Conservation (phyloP, 1,284 basidiomycete species). For the Microstroma glucosiphilum region DNA sequence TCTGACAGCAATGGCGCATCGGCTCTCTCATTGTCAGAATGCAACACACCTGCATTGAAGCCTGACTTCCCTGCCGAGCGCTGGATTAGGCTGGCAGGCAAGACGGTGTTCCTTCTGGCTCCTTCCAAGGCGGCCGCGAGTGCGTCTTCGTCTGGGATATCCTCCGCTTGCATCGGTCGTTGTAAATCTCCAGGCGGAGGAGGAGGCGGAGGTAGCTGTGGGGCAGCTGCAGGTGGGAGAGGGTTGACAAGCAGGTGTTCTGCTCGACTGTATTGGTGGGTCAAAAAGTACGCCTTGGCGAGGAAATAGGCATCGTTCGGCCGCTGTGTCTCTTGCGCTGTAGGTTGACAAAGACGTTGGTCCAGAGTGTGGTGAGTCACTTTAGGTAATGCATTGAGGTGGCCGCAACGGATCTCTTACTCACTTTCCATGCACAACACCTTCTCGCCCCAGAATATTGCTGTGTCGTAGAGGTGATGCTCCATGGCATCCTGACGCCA, state of each 20-base stretch:
- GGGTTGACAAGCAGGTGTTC: conserved; percentile 82
- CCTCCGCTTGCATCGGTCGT: neutral
- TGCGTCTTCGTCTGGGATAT: neutral
- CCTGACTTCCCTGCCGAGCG: neutral
- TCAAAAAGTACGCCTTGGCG: conserved; percentile 92
- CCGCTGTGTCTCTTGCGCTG: neutral
- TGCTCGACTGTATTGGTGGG: conserved; percentile 86
- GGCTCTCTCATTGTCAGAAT: neutral
- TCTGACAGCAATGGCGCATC: neutral
- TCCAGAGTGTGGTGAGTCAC: neutral
- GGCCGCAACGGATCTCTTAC: conserved; percentile 48
- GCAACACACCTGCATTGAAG: neutral
- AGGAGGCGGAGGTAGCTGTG: conserved; percentile 14
- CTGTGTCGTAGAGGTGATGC: conserved; percentile 95
- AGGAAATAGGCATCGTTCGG: conserved; percentile 87
- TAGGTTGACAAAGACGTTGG: neutral
- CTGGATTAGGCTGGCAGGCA: neutral
- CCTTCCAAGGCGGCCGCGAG: neutral
- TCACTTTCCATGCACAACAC: conserved; percentile 85
- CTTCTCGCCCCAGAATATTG: conserved; percentile 97
- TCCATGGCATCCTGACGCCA: conserved; percentile 97
- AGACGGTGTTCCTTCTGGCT: neutral
- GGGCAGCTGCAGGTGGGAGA: conserved; percentile 52
- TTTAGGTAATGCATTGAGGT: no score
- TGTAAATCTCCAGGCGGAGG: neutral